Percentiles rank a stretch among this genome's conserved stretches.
Evolutionary conservation across 495 filamentous ascomycete species (phyloP).

Genomic region (Acidomyces sp.): DNA sequence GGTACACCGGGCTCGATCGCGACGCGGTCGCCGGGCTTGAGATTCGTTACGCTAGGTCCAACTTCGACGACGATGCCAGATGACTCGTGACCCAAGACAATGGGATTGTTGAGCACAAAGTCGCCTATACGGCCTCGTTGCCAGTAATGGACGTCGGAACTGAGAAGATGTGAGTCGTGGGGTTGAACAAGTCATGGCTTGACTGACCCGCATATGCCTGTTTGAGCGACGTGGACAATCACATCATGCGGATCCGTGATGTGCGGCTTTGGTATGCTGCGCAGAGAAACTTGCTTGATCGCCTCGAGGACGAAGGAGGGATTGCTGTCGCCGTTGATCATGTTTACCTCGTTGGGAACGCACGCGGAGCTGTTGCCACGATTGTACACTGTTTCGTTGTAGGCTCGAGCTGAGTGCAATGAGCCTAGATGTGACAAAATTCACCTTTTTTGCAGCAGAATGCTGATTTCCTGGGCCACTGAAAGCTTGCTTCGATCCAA

Average conservation of each 20-base stretch:
- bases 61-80: constrained; percentile 16
- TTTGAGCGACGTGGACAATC: constrained; percentile 28
- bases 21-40: constrained; percentile 18
- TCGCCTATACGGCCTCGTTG: constrained; percentile 30
- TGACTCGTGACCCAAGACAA: constrained; percentile 24
- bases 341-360: too few relatives aligned
- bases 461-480: too few relatives aligned
- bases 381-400: too few relatives aligned
- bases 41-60: constrained; percentile 13
- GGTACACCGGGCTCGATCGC: constrained; percentile 24
- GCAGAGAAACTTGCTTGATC: constrained; percentile 29
- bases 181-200: neutral
- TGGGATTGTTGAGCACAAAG: constrained; percentile 24
- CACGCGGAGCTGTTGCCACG: too few relatives aligned
- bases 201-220: constrained; percentile 30
- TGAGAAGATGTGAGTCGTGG: neutral
- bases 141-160: constrained; percentile 23
- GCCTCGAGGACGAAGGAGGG: constrained; percentile 32
- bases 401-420: too few relatives aligned
- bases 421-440: too few relatives aligned
- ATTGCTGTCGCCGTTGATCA: too few relatives aligned
- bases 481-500: too few relatives aligned
- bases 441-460: too few relatives aligned
- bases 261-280: constrained; percentile 28
- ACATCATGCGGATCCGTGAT: constrained; percentile 26